phyloP scores from a whole-genome alignment of 331 rosid genomes.

The Rhamnella rubrinervis region DNA sequence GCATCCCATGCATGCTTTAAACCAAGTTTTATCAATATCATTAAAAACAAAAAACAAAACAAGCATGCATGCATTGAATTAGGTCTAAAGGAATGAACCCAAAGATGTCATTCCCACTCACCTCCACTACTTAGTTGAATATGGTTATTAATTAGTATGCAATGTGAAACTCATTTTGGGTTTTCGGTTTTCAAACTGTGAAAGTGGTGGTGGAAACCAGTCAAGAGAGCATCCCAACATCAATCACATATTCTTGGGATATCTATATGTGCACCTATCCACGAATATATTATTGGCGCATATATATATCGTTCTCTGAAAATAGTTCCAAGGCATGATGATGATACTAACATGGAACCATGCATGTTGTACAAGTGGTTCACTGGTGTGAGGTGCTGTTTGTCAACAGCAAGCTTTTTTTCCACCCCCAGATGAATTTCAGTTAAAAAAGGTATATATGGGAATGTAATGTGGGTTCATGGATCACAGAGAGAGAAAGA shows the following conservation, averaged over 20 bases:
- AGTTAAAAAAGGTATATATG: neutral
- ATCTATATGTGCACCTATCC: slow-evolving; percentile 16
- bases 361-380: slow-evolving; percentile 28
- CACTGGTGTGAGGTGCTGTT: slow-evolving; percentile 16
- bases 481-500: neutral
- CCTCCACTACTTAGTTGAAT: slow-evolving; percentile 1
- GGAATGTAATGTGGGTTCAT: neutral
- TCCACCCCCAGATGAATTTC: neutral
- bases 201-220: slow-evolving; percentile 14
- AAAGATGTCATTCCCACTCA: no score
- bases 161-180: neutral
- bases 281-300: neutral
- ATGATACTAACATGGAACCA: slow-evolving; percentile 11
- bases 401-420: neutral
- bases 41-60: no score
- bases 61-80: no score
- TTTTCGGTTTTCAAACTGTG: slow-evolving; percentile 16
- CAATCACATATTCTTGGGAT: slow-evolving; percentile 22
- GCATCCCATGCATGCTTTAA: no score
- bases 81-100: no score
- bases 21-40: no score
- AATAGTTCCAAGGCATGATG: slow-evolving; percentile 24
- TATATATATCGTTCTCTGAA: neutral
- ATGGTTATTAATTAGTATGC: slow-evolving; percentile 3
- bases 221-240: slow-evolving; percentile 20